Conservation (phyloP, 1,139 yeast genomes). For the Hansenula sp. region DNA sequence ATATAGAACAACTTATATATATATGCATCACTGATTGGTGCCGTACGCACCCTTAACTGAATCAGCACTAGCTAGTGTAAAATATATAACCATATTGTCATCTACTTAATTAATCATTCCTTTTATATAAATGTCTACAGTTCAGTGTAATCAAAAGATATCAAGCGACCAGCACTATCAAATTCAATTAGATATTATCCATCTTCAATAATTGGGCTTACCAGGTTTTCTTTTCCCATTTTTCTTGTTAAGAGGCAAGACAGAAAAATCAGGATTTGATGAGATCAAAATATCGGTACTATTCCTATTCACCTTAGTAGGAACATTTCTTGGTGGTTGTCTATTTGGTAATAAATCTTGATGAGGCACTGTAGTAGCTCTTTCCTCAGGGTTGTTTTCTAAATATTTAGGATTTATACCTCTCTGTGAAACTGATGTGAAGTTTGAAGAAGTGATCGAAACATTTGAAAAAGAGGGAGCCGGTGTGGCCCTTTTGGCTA, state of each 20-base stretch:
- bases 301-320: neutral
- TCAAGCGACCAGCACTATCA: too few relatives aligned
- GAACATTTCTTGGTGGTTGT: neutral
- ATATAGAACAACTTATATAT: too few relatives aligned
- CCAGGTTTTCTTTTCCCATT: neutral
- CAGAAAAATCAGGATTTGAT: conserved; percentile 16
- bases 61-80: too few relatives aligned
- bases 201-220: neutral
- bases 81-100: too few relatives aligned
- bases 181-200: too few relatives aligned
- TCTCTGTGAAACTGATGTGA: conserved; percentile 78
- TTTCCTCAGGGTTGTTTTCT: conserved; percentile 20
- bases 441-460: conserved; percentile 46
- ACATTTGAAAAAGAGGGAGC: conserved; percentile 27
- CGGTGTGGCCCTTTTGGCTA: conserved; percentile 22
- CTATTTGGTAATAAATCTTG: conserved; percentile 3
- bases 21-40: too few relatives aligned
- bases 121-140: too few relatives aligned
- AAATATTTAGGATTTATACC: conserved; percentile 63
- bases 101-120: too few relatives aligned
- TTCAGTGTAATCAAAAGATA: too few relatives aligned
- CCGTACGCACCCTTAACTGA: too few relatives aligned
- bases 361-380: conserved; percentile 2
- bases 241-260: neutral
- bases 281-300: conserved; percentile 13